Conservation (phyloP, 805 yeast species). For the Monosporozyma aquatica region DNA sequence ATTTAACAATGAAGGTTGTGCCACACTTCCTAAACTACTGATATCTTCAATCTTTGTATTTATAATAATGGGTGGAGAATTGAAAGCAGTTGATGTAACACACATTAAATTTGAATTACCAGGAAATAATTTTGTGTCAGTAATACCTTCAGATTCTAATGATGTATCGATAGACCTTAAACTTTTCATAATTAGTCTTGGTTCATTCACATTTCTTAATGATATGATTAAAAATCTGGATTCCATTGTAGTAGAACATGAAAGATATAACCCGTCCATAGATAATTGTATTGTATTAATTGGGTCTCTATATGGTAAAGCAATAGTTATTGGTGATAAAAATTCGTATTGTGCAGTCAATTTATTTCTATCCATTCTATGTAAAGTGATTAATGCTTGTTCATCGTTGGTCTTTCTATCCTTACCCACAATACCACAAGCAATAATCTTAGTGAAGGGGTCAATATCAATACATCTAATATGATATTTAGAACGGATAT, state of each 20-base stretch:
- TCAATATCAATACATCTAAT: conserved; percentile 72
- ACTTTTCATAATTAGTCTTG: conserved; percentile 61
- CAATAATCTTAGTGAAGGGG: conserved; percentile 52
- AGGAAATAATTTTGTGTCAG: conserved; percentile 67
- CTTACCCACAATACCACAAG: conserved; percentile 75
- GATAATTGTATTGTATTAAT: conserved; percentile 68
- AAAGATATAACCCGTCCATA: conserved; percentile 54
- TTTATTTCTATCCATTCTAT: conserved; percentile 29
- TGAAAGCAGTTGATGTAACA: conserved; percentile 51
- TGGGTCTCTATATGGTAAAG: conserved; percentile 82
- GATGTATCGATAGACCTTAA: conserved; percentile 53
- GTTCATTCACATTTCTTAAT: conserved; percentile 51
- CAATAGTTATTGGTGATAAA: conserved; percentile 58
- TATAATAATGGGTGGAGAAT: conserved; percentile 57
- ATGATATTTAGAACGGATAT: conserved; percentile 62
- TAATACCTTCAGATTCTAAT: conserved; percentile 81
- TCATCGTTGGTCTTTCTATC: conserved; percentile 60
- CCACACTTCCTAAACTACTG: conserved; percentile 35
- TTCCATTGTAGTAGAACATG: conserved; percentile 63
- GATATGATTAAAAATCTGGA: conserved; percentile 71
- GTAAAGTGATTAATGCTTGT: conserved; percentile 66
- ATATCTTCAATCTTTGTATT: conserved; percentile 50
- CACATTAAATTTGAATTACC: conserved; percentile 47
- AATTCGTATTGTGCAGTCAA: conserved; percentile 16
- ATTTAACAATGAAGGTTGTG: conserved; percentile 52